A percentile compares a stretch with the other conserved stretches of the same genome.
Evolutionary conservation across 2,329 filamentous ascomycete species (phyloP).

Genomic region (Fusarium azukiicola): DNA sequence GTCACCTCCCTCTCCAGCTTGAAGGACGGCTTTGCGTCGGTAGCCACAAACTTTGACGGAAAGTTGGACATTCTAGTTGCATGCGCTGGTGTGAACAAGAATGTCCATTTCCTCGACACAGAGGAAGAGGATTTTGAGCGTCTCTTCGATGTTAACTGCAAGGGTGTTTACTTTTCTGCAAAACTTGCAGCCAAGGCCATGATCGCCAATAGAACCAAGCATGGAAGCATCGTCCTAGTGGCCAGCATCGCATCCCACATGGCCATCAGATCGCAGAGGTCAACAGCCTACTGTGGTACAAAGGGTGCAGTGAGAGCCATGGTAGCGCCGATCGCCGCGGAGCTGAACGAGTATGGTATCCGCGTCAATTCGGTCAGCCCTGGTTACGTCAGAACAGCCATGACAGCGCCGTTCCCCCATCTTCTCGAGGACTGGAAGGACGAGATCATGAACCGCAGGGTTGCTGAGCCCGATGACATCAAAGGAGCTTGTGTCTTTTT

Average conservation of each 20-base stretch:
- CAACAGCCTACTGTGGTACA: constrained; percentile 58
- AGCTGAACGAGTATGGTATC: constrained; percentile 63
- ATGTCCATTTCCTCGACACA: constrained; percentile 79
- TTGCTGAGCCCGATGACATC: constrained; percentile 73
- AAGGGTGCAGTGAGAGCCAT: constrained; percentile 53
- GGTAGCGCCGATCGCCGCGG: constrained; percentile 52
- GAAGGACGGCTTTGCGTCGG: constrained; percentile 71
- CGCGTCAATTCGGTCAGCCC: constrained; percentile 71
- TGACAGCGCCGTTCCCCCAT: constrained; percentile 69
- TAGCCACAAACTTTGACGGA: constrained; percentile 68
- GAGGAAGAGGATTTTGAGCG: constrained; percentile 82
- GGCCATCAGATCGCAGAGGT: constrained; percentile 71
- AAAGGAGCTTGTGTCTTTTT: constrained; percentile 71
- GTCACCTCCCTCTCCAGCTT: constrained; percentile 70
- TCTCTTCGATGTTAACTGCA: constrained; percentile 83
- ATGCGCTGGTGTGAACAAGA: constrained; percentile 78
- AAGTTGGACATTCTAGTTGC: constrained; percentile 78
- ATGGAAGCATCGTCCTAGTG: constrained; percentile 74
- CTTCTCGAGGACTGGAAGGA: constrained; percentile 71
- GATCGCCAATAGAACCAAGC: constrained; percentile 71
- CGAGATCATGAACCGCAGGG: constrained; percentile 70
- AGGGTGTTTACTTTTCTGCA: constrained; percentile 80
- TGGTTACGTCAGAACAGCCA: constrained; percentile 66
- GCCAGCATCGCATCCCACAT: constrained; percentile 75
- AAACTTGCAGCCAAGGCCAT: constrained; percentile 73